Conservation (phyloP, 768 basidiomycete genomes). For the Amanita exitialis region DNA sequence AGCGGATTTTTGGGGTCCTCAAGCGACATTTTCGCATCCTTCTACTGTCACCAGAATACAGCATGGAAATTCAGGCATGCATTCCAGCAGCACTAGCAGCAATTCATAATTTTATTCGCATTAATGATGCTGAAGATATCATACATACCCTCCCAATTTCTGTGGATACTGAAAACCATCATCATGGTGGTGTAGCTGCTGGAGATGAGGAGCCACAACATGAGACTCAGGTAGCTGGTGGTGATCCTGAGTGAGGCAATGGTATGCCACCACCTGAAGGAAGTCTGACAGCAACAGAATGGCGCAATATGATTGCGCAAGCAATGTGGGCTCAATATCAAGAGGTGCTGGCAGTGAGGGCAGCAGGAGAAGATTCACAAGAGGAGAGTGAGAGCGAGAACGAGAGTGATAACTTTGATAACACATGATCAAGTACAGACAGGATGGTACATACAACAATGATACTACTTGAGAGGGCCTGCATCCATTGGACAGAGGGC, state of each 20-base stretch:
- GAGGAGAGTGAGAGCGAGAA: neutral
- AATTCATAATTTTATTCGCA: conserved; percentile 19
- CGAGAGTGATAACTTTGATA: neutral
- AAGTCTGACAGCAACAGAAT: neutral
- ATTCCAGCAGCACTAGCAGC: conserved; percentile 13
- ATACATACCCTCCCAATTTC: neutral
- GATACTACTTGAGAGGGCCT: neutral
- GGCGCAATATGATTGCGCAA: neutral
- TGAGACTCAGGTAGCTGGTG: neutral
- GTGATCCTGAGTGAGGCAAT: neutral
- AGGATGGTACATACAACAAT: neutral
- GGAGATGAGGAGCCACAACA: neutral
- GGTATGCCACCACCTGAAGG: neutral
- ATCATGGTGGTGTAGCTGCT: neutral
- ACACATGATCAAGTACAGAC: neutral
- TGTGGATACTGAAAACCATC: neutral
- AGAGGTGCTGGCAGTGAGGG: neutral
- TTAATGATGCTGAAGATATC: conserved; percentile 11
- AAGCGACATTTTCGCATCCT: conserved; percentile 13
- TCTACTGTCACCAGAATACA: conserved; percentile 8
- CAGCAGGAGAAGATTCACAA: neutral
- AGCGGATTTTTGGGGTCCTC: neutral
- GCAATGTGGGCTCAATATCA: conserved; percentile 2
- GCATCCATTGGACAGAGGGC: neutral
- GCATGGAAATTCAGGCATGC: conserved; percentile 11